Conservation (phyloP, 1,139 yeast genomes). For the Chernovozyma aurita region DNA sequence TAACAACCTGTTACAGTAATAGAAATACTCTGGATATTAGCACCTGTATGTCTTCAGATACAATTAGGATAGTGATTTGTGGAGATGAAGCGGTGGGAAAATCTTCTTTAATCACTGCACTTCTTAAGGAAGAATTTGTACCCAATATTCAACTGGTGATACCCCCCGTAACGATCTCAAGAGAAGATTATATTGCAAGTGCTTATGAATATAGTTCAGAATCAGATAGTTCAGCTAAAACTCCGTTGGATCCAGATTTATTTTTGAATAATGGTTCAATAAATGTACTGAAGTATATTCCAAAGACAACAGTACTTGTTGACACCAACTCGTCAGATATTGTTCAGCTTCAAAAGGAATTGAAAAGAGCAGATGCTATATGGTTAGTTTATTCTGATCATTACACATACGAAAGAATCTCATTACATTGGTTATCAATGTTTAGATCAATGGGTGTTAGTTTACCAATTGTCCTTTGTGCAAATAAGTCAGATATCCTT, state of each 20-base stretch:
- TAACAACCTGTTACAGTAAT: too few relatives aligned
- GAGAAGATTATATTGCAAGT: constrained; percentile 34
- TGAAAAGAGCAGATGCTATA: constrained; percentile 83
- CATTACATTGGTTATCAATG: constrained; percentile 91
- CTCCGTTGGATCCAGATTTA: constrained; percentile 1
- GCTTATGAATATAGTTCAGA: constrained; percentile 17
- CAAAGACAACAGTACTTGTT: constrained; percentile 64
- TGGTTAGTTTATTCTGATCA: constrained; percentile 93
- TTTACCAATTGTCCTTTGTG: constrained; percentile 84
- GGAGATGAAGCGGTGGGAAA: constrained; percentile 97
- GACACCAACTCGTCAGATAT: constrained; percentile 77
- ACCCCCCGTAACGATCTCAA: constrained; percentile 73
- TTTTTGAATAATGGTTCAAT: constrained; percentile 7
- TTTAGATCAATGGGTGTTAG: constrained; percentile 91
- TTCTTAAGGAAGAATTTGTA: constrained; percentile 75
- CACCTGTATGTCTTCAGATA: constrained; percentile 46
- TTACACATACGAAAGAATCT: constrained; percentile 86
- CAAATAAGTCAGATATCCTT: constrained; percentile 66
- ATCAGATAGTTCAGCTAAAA: not conserved
- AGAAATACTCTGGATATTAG: too few relatives aligned
- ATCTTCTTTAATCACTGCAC: constrained; percentile 67
- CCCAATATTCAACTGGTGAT: constrained; percentile 71
- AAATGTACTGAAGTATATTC: constrained; percentile 43
- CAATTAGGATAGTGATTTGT: constrained; percentile 77
- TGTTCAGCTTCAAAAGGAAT: constrained; percentile 58